Evolutionary conservation across 345 rosid species (phyloP).

Genomic region (Arabidopsis arenosa): DNA sequence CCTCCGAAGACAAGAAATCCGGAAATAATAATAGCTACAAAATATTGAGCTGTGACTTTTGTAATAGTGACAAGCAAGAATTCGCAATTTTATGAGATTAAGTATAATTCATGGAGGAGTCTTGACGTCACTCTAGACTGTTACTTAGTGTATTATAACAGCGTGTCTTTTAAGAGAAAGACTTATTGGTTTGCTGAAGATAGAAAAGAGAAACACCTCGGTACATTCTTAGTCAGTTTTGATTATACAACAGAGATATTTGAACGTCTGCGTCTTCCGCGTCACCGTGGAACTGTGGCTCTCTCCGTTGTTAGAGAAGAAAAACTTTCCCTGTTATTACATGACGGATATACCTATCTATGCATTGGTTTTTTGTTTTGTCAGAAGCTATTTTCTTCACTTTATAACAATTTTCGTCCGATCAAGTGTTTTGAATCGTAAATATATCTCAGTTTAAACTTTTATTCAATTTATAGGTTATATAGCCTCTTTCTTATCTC

Average conservation of each 20-base stretch:
- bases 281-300: background rate
- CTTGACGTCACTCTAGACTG: background rate
- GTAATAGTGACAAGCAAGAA: background rate
- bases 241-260: background rate
- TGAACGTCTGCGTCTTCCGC: background rate
- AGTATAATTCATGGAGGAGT: background rate
- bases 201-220: background rate
- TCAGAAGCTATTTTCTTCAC: background rate
- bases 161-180: background rate
- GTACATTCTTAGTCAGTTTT: background rate
- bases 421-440: background rate
- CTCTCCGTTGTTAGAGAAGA: conserved; percentile 2
- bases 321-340: background rate
- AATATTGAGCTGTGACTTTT: background rate
- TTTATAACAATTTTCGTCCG: background rate
- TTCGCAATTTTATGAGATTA: background rate
- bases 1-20: background rate
- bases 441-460: too few species aligned
- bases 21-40: background rate
- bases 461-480: too few species aligned
- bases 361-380: too few species aligned
- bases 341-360: background rate
- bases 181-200: background rate
- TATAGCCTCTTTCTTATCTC: too few species aligned
- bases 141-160: background rate